These are phyloP conservation scores for Yamadazyma atlantica DNA, from an alignment of 1,139 yeast genomes.

Conservation along the genomic window DNA sequence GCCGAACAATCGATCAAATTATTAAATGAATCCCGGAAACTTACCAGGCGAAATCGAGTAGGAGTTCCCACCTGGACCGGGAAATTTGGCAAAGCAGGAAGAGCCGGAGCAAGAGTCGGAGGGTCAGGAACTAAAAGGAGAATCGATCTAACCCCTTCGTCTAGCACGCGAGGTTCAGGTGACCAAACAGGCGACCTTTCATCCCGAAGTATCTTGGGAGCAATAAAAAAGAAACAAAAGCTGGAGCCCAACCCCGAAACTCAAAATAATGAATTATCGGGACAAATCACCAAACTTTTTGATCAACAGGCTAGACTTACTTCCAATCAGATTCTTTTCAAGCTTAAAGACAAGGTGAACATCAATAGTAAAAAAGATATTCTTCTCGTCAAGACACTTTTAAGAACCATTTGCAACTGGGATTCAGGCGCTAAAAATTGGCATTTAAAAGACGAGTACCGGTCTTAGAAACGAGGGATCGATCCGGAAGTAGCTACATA, in stretches of 20 bases:
- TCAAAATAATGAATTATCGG: conserved; percentile 27
- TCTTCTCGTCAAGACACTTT: conserved; percentile 63
- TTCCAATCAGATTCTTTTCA: conserved; percentile 58
- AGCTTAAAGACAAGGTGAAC: conserved; percentile 31
- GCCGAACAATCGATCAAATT: conserved; percentile 81
- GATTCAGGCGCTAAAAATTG: conserved; percentile 57
- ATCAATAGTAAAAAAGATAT: conserved; percentile 57
- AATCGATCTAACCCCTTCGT: background rate
- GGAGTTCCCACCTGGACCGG: conserved; percentile 99
- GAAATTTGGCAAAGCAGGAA: conserved; percentile 80
- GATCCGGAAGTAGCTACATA: no score
- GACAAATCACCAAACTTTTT: conserved; percentile 36
- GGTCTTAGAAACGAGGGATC: no score
- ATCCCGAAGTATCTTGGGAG: conserved; percentile 33
- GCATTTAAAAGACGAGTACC: conserved; percentile 58
- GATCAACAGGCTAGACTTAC: conserved; percentile 22
- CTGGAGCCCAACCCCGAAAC: conserved; percentile 16
- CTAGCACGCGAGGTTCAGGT: background rate
- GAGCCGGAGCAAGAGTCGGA: conserved; percentile 13
- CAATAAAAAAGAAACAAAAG: conserved; percentile 22
- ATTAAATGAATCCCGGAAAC: conserved; percentile 62
- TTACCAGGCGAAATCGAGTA: conserved; percentile 61
- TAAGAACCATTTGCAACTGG: conserved; percentile 73
- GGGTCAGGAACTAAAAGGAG: background rate
- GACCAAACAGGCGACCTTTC: conserved; percentile 16